Evolutionary conservation across 2,329 filamentous ascomycete species (phyloP), one percentile per base, ranked within the genome.

Genomic region (Pleomassaria siparia): DNA sequence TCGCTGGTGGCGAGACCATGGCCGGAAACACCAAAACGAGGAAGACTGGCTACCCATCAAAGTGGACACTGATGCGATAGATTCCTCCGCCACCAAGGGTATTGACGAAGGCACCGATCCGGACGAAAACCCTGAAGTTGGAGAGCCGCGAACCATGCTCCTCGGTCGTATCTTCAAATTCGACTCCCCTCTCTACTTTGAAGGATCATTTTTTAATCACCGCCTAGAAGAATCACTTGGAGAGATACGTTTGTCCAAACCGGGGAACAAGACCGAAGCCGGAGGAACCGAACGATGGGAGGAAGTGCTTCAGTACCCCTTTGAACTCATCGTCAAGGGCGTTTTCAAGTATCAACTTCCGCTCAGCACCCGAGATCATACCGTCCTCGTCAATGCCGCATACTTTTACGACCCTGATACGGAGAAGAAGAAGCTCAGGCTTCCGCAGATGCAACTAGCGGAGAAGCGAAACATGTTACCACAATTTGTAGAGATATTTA

Each of bases 311-410:
- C 84, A 95, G 55, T 88, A 96, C 69, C 89, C 92, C 36, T 99
- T 97, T 59, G 90, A 96, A 58, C 80, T 99, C 40, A 92, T 97
- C 51, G 82, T 99, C 33, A 86, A 94, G 59, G 94, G 94, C 18
- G 88, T 94, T 12, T 78, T 99, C 58, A 91, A 91, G 64, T 99
- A 99, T 63, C 78, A 82, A 52, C 72, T 86, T 3, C 83, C 83
- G 7, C 72, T 86, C 45, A 81, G 76, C 50, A 80, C 79, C 3
- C 73, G 76, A 13, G 73, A 74, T 33, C 74, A 78, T 57, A 80
- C 75, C n/a, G 78, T 79, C 61, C 75, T 64, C 56, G 70, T 80
- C 25, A 73, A 68, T 12, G 72, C 70, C 10, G 56, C 60, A 26
- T 69, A 70, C 46, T 58, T 55, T 43, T 71, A 71, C 46, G 64